Conservation (phyloP, 2,329 filamentous ascomycete species). For the Tothia fuscella region DNA sequence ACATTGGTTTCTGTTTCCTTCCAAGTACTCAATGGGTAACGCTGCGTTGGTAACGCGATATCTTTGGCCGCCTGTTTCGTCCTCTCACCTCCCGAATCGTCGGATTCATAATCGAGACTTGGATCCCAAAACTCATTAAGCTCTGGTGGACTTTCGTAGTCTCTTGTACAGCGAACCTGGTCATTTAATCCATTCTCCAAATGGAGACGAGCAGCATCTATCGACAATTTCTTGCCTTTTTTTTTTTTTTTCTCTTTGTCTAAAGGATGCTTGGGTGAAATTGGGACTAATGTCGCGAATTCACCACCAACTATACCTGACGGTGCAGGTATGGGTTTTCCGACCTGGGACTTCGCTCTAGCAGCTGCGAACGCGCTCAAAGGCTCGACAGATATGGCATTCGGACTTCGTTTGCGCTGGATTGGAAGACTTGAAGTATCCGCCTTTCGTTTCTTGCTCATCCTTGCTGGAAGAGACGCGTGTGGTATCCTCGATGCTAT, state of each 20-base stretch:
- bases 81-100: not conserved
- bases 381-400: slow-evolving; percentile 1
- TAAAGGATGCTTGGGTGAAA: not conserved
- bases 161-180: not conserved
- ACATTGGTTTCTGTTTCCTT: not conserved
- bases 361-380: slow-evolving; percentile 7
- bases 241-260: not conserved
- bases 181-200: not conserved
- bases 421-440: not conserved
- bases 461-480: too few species aligned
- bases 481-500: too few species aligned
- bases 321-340: not conserved
- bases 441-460: slow-evolving; percentile 5
- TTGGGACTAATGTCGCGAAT: not conserved
- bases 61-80: not conserved
- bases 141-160: not conserved
- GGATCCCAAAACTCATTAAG: not conserved
- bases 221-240: not conserved
- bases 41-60: not conserved
- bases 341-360: slow-evolving; percentile 3
- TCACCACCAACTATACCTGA: not conserved
- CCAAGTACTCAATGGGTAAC: slow-evolving; percentile 5
- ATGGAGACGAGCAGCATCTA: not conserved
- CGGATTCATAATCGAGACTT: not conserved
- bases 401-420: not conserved